These are phyloP conservation scores for Scleroderma citrinum DNA, from an alignment of 768 basidiomycete species.

Conservation along the genomic window DNA sequence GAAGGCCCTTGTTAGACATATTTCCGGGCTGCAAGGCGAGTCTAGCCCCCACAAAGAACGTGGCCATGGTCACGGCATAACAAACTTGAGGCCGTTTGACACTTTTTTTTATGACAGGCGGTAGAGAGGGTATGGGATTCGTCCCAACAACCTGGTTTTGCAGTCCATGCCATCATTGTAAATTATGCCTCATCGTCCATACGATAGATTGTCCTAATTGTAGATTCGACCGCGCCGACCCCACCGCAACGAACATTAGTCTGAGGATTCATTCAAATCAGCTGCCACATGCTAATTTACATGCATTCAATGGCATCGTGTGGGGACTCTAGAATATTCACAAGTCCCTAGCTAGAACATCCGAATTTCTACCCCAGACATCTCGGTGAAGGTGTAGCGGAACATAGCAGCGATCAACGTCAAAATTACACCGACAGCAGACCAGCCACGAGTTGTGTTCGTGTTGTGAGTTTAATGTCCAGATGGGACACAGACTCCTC, in stretches of 20 bases:
- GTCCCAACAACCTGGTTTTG: not conserved
- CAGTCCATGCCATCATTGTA: too few species aligned
- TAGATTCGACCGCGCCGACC: too few species aligned
- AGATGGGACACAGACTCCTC: slow-evolving; percentile 2
- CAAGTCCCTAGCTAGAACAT: too few species aligned
- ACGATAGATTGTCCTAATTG: too few species aligned
- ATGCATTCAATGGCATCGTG: too few species aligned
- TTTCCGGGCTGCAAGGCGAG: slow-evolving; percentile 48
- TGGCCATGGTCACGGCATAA: not conserved
- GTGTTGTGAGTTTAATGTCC: slow-evolving; percentile 13
- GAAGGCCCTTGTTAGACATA: slow-evolving; percentile 48
- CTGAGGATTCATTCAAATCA: too few species aligned
- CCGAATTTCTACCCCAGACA: not conserved
- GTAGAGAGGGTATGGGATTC: not conserved
- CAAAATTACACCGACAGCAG: slow-evolving; percentile 16
- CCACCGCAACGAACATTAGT: too few species aligned
- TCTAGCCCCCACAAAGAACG: slow-evolving; percentile 28
- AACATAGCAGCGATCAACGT: too few species aligned
- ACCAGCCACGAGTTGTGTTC: slow-evolving; percentile 20
- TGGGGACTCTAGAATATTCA: too few species aligned
- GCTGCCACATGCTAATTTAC: too few species aligned
- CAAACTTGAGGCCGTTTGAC: slow-evolving; percentile 36
- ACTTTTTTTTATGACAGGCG: slow-evolving; percentile 34
- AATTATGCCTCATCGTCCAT: too few species aligned
- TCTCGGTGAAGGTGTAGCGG: not conserved